Percentiles rank a stretch among this genome's conserved stretches.
Evolutionary conservation across 805 yeast genomes (phyloP).

Genomic region (Teunomyces pallodes): DNA sequence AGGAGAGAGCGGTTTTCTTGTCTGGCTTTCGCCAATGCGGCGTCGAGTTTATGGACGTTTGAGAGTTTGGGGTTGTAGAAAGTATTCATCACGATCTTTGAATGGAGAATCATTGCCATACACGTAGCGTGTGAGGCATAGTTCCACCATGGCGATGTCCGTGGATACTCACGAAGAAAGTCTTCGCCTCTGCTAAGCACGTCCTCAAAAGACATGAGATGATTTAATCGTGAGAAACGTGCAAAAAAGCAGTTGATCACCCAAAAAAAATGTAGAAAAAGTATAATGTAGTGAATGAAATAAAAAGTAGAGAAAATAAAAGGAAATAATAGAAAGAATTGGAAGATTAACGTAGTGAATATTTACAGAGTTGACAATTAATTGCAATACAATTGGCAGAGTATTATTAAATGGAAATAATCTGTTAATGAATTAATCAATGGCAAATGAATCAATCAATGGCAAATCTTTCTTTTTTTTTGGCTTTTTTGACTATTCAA

Average conservation of each 20-base stretch:
- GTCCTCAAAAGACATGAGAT: constrained; percentile 61
- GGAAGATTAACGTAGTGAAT: no score
- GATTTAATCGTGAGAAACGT: background rate
- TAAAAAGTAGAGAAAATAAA: no score
- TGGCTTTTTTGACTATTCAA: background rate
- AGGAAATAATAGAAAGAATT: no score
- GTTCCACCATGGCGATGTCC: constrained; percentile 61
- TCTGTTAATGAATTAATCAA: no score
- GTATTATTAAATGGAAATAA: no score
- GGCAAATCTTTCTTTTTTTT: background rate
- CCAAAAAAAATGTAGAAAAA: background rate
- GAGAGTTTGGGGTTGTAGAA: constrained; percentile 64
- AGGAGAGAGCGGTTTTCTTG: constrained; percentile 70
- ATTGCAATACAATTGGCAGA: no score
- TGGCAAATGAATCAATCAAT: no score
- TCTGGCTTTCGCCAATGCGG: constrained; percentile 61
- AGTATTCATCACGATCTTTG: constrained; percentile 59
- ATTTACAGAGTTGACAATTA: no score
- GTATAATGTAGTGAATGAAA: background rate
- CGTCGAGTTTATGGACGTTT: constrained; percentile 62
- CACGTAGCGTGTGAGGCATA: constrained; percentile 67
- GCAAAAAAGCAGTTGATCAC: background rate
- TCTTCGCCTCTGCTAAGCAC: constrained; percentile 74
- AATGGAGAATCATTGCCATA: constrained; percentile 56
- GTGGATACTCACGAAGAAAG: constrained; percentile 61